These are phyloP conservation scores for Zygnema cylindricum DNA, from an alignment of 139 green algal species.

Conservation along the genomic window DNA sequence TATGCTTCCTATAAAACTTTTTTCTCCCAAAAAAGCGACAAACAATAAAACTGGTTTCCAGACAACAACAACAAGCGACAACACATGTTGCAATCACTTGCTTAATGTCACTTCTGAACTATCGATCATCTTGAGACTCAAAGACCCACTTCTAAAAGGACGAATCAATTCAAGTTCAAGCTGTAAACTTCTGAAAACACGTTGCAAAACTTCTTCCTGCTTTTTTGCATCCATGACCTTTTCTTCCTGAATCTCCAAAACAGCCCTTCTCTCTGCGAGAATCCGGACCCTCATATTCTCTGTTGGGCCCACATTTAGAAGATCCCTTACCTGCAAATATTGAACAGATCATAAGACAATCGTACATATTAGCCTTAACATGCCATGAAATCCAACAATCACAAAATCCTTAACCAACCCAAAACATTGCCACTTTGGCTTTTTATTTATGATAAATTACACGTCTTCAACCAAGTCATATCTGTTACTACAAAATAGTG, in stretches of 20 bases:
- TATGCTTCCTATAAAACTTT: no score
- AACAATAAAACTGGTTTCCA: no score
- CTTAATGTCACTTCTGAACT: no score
- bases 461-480: neutral
- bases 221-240: neutral
- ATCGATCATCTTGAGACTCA: conserved; percentile 4
- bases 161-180: neutral
- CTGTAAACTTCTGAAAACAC: neutral
- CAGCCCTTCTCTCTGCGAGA: neutral
- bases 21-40: no score
- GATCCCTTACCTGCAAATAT: conserved; percentile 4
- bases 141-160: conserved; percentile 3
- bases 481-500: neutral
- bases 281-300: conserved; percentile 41
- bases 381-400: no score
- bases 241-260: conserved; percentile 21
- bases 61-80: no score
- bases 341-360: neutral
- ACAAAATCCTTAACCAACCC: no score
- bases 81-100: no score
- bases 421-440: no score
- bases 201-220: neutral
- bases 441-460: neutral
- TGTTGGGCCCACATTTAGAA: neutral
- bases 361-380: no score